These are phyloP conservation scores for Colletotrichum kahawae DNA, from an alignment of 2,329 filamentous ascomycete species.

Conservation along the genomic window DNA sequence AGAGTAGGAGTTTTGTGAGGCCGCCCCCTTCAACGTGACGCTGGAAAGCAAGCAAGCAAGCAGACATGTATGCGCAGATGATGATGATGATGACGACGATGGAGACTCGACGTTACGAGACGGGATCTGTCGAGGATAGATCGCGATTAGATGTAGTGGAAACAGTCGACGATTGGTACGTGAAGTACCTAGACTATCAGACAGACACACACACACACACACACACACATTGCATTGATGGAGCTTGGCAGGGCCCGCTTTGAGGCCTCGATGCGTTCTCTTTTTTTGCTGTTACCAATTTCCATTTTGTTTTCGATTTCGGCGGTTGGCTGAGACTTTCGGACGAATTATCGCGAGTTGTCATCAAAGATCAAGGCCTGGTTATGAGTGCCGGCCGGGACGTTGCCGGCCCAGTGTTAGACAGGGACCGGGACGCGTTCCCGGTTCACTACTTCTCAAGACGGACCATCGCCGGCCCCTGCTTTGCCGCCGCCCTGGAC, in stretches of 20 bases:
- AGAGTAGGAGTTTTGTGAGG: not conserved
- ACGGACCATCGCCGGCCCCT: not conserved
- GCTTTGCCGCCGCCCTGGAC: not conserved
- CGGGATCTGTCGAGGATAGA: not conserved
- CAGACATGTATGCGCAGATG: not conserved
- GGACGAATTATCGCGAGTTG: not conserved
- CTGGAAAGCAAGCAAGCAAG: constrained; percentile 10
- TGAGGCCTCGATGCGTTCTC: not conserved
- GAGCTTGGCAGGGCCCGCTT: not conserved
- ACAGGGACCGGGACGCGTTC: constrained; percentile 5
- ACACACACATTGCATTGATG: not conserved
- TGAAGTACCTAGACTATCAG: not conserved
- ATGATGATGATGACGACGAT: not conserved
- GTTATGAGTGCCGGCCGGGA: not conserved
- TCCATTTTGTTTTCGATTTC: not conserved
- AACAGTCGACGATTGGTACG: not conserved
- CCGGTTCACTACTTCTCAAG: constrained; percentile 1
- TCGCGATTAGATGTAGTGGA: not conserved
- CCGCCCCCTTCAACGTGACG: constrained; percentile 24
- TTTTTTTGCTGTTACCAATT: not conserved
- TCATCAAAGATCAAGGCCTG: not conserved
- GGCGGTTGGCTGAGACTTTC: not conserved
- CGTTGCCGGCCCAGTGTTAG: not conserved
- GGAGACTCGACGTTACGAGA: not conserved
- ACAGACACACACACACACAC: not conserved